Evolutionary conservation across 164 flowering plant genomes (phyloP), one percentile per base, ranked within the genome.

Genomic region (Aristolochia fimbriata): DNA sequence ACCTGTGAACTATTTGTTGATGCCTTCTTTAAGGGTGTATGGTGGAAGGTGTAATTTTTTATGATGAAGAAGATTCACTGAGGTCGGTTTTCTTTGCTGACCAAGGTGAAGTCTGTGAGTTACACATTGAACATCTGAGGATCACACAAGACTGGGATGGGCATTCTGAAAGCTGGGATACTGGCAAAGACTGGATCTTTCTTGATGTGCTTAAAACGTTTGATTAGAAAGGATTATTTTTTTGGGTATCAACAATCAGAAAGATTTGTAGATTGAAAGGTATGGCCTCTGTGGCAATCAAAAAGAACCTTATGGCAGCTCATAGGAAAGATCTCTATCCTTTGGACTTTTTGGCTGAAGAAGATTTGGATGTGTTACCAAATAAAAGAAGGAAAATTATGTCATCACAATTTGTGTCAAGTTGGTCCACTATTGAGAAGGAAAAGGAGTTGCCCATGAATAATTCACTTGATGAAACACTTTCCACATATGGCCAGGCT

Each of bases 31-130:
- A 27, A 72, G 8, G 96, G 82, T 2, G 92, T 84, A 12, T 93
- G 96, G 99, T 93, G 97, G 99, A 10, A 37, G 12, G 97, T 13
- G 95, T 90, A 33, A 68, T 88, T 24, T 85, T 90, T 61, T 97
- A 86, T 63, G 74, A 64, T 19, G 74, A 78, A 33, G 81, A 75
- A 61, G 82, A 83, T 37, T 63, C 65, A 0, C 62, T 70, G 22
- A 55, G 95, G 69, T 75, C 48, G 21, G 61, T 93, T 12, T 88
- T 90, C 58, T 91, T 90, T 54, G 97, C 99, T 0, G 97, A 94
- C 61, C 43, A 85, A 69, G 99, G 97, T 13, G 97, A 94, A 72
- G 86, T 82, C 58, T 50, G 76, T 59, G 62, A 11, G 30, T 41
- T 73, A 21, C 65, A 47, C 21, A 55, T 83, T 43, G 61, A 60